Evolutionary conservation across 176 grass and related monocot species (phyloP).

Genomic region (Saccharum officinarum): DNA sequence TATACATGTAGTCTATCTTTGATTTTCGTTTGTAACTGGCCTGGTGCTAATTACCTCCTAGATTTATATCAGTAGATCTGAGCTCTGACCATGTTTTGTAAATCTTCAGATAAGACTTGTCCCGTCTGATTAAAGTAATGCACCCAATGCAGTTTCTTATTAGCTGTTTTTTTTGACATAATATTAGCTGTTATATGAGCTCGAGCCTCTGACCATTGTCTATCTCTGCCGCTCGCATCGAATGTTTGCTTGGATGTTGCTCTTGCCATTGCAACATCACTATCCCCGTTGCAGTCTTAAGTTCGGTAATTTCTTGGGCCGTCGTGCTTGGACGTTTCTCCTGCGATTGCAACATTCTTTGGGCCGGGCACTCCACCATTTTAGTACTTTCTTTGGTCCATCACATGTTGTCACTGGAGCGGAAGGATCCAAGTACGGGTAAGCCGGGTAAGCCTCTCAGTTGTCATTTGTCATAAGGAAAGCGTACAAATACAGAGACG

Average conservation of each 20-base stretch:
- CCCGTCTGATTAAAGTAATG: slow-evolving; percentile 4
- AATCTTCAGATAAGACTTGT: neutral
- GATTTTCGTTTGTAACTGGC: slow-evolving; percentile 3
- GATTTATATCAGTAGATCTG: neutral
- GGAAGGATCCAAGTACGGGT: too few relatives aligned
- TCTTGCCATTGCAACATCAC: neutral
- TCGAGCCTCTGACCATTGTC: neutral
- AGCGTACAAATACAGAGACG: too few relatives aligned
- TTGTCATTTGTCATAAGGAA: too few relatives aligned
- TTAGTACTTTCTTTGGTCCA: too few relatives aligned
- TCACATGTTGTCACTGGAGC: too few relatives aligned
- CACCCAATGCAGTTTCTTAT: neutral
- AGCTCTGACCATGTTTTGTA: neutral
- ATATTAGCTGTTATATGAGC: neutral
- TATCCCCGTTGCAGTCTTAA: neutral
- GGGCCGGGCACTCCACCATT: neutral
- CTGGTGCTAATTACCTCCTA: neutral
- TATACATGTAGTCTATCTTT: slow-evolving; percentile 13
- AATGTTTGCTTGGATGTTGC: neutral
- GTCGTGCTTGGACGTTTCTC: neutral
- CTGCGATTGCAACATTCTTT: neutral
- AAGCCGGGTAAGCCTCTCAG: too few relatives aligned
- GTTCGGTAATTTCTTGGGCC: neutral
- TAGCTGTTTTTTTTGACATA: too few relatives aligned
- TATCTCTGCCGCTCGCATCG: neutral